phyloP scores from a whole-genome alignment of 805 yeast genomes.

The Monosporozyma siamensis region DNA sequence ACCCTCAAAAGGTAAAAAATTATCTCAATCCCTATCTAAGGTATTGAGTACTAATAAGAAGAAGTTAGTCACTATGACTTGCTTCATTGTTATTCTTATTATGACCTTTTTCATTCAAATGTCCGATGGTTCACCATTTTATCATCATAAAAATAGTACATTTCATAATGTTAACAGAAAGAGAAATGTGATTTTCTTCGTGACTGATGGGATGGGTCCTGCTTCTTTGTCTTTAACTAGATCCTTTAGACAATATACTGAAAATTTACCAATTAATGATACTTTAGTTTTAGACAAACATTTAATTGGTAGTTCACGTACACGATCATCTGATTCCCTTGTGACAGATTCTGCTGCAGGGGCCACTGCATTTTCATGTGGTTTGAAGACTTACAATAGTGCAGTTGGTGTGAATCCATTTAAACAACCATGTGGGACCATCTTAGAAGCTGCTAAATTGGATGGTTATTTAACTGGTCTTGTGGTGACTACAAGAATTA shows the following conservation, averaged over 20 bases:
- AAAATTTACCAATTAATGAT: constrained; percentile 36
- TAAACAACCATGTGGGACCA: constrained; percentile 73
- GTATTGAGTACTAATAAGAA: background rate
- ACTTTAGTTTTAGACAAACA: constrained; percentile 55
- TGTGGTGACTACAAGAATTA: constrained; percentile 84
- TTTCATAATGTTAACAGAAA: constrained; percentile 27
- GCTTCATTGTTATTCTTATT: constrained; percentile 1
- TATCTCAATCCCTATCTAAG: background rate
- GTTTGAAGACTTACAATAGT: constrained; percentile 74
- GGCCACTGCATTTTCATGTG: constrained; percentile 89
- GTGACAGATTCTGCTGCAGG: constrained; percentile 97
- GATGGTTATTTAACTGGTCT: constrained; percentile 78
- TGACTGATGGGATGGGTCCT: constrained; percentile 95
- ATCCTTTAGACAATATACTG: constrained; percentile 50
- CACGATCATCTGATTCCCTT: constrained; percentile 65
- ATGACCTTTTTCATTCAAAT: constrained; percentile 1
- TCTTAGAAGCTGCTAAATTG: constrained; percentile 78
- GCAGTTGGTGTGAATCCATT: constrained; percentile 79
- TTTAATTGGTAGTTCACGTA: constrained; percentile 75
- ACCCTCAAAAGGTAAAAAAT: background rate
- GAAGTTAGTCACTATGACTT: constrained; percentile 1
- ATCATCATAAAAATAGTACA: background rate
- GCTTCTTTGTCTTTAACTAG: constrained; percentile 75
- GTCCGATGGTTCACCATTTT: constrained; percentile 1
- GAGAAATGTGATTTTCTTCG: constrained; percentile 77